phyloP scores from a whole-genome alignment of 148 eudicot species.

The Beta vulgaris region DNA sequence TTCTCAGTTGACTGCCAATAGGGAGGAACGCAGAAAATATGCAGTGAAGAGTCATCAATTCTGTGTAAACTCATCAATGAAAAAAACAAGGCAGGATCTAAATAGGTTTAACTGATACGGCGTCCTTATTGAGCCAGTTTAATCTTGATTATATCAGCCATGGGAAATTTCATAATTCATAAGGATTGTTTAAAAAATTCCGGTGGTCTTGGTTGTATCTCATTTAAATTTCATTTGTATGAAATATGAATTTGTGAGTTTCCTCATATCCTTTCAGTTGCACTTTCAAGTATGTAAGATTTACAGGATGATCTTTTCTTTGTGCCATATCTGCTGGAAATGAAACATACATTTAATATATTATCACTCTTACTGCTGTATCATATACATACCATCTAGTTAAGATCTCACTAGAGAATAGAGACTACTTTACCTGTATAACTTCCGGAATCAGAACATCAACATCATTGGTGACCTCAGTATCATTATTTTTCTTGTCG shows the following conservation, averaged over 20 bases:
- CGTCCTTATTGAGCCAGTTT: background rate
- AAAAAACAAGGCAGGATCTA: background rate
- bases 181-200: background rate
- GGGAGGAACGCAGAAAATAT: background rate
- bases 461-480: slow-evolving; percentile 42
- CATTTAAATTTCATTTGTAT: background rate
- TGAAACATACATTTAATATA: background rate
- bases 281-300: background rate
- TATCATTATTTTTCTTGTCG: slow-evolving; percentile 36
- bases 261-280: background rate
- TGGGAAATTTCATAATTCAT: background rate
- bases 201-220: background rate
- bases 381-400: background rate
- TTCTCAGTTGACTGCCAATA: slow-evolving; percentile 79
- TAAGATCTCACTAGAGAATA: slow-evolving; percentile 15
- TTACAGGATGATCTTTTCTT: background rate
- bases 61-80: background rate
- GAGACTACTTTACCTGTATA: slow-evolving; percentile 92
- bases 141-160: background rate
- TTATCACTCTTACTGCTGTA: background rate
- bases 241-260: background rate
- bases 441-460: slow-evolving; percentile 90
- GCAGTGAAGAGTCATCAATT: background rate
- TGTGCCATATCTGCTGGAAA: background rate
- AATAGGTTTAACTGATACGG: background rate